Evolutionary conservation across 768 basidiomycete genomes (phyloP).

Genomic region (Hypholoma fasciculare): DNA sequence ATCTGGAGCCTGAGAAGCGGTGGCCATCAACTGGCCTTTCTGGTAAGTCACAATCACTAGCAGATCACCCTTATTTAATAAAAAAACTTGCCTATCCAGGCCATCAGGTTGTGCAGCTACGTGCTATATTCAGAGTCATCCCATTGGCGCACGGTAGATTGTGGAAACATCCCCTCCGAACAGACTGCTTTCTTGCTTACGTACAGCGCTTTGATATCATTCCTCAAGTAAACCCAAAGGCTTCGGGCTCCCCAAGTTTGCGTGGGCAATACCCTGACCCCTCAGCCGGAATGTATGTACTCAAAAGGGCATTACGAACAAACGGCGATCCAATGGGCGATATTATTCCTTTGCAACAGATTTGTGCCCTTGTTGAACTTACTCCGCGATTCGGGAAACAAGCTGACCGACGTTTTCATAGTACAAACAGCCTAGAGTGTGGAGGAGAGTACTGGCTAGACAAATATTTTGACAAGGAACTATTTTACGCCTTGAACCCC

Average conservation of each 20-base stretch:
- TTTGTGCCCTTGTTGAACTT: constrained; percentile 23
- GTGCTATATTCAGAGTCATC: constrained; percentile 11
- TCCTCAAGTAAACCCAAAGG: constrained; percentile 8
- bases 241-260: background rate
- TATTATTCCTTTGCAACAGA: constrained; percentile 23
- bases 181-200: constrained; percentile 23
- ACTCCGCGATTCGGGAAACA: constrained; percentile 25
- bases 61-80: too few species aligned
- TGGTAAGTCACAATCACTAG: constrained; percentile 7
- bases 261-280: too few species aligned
- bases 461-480: constrained; percentile 33
- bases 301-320: constrained; percentile 16
- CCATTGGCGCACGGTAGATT: background rate
- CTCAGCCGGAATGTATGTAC: constrained; percentile 21
- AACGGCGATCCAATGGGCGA: constrained; percentile 22
- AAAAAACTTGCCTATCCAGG: constrained; percentile 2
- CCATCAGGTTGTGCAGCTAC: constrained; percentile 13
- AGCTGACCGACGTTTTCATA: constrained; percentile 23
- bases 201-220: constrained; percentile 24
- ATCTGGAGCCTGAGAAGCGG: constrained; percentile 6
- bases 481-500: constrained; percentile 15
- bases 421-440: constrained; percentile 21
- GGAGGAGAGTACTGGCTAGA: constrained; percentile 27
- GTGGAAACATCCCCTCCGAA: background rate
- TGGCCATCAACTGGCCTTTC: constrained; percentile 22